Evolutionary conservation across 2,329 filamentous ascomycete genomes (phyloP), one percentile per base, ranked within the genome.

Genomic region (Diaporthe nobilis): DNA sequence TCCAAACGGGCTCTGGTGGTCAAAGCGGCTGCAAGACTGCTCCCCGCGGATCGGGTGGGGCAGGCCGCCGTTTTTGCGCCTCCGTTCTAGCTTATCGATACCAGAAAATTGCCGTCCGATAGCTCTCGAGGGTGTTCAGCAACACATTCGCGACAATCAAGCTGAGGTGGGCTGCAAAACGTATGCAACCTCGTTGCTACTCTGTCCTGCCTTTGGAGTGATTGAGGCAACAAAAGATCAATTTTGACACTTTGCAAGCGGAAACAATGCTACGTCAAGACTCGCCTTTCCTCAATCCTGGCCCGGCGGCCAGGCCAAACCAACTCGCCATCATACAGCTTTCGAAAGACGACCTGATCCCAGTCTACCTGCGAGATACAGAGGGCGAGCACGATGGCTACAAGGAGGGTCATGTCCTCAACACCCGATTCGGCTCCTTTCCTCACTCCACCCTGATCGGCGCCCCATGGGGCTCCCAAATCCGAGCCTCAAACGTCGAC

Each of bases 371-470:
- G 39, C 88, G 90, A 77, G 86, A 90, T 42, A 88, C 89, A 31
- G 88, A 90, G 51, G 91, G 91, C 71, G 89, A 90, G 57, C 88
- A 93, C 78, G 90, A 92, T 81, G 94, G 94, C 76, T 95, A 95
- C 80, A 90, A 90, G 42, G 93, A 95, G 82, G 94, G 94, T 49
- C 92, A 92, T 63, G 93, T 95, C 3, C 91, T 96, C 72, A 98
- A 98, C 85, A 99, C 96, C 1, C 92, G 96, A 60, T 99, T 98
- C 81, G 97, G 97, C 67, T 98, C 96, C 0, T 96, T 95, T 77
- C 94, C 94, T 0, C 94, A 96, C 82, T 93, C 90, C 15, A 96
- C 94, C 0, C 85, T 96, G 61, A 89, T 98, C 73, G 88, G 91
- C 7, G 88, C 95, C 72, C 94, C 94, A 57, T 98, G 96, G 96